These are phyloP conservation scores for Zymoseptoria pseudotritici DNA, from an alignment of 2,329 filamentous ascomycete species.

Conservation along the genomic window DNA sequence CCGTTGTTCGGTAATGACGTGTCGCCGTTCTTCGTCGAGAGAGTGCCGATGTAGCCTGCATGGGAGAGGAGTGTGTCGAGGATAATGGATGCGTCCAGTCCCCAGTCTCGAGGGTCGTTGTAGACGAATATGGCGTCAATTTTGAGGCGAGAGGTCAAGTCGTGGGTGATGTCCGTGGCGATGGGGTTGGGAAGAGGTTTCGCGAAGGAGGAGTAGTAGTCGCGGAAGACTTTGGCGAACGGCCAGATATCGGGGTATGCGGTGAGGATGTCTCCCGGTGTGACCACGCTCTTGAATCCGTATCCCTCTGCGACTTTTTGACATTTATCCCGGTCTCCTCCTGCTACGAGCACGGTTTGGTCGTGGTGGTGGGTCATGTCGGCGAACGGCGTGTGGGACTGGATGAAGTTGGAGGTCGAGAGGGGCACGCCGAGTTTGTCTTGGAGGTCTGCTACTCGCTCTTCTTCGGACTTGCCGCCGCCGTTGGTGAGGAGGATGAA, in stretches of 20 bases:
- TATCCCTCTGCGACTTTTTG: slow-evolving; percentile 62
- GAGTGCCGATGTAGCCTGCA: slow-evolving; percentile 71
- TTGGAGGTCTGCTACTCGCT: slow-evolving; percentile 63
- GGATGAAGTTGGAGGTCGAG: slow-evolving; percentile 65
- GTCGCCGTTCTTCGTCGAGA: slow-evolving; percentile 65
- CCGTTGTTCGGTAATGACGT: slow-evolving; percentile 59
- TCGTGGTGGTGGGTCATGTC: slow-evolving; percentile 56
- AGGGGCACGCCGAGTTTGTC: slow-evolving; percentile 57
- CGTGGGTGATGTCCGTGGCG: slow-evolving; percentile 26
- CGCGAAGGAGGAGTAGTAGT: slow-evolving; percentile 53
- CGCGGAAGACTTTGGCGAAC: slow-evolving; percentile 61
- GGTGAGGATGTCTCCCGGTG: slow-evolving; percentile 72
- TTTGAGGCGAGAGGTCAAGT: slow-evolving; percentile 51
- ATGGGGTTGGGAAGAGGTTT: slow-evolving; percentile 51
- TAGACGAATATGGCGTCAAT: slow-evolving; percentile 90
- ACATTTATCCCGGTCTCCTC: slow-evolving; percentile 49
- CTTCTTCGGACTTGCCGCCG: slow-evolving; percentile 73
- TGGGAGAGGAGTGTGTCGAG: slow-evolving; percentile 74
- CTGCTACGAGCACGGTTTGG: slow-evolving; percentile 43
- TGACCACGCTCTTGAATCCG: slow-evolving; percentile 58
- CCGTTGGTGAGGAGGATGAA: slow-evolving; percentile 96
- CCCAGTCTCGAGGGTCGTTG: slow-evolving; percentile 96
- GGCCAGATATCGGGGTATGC: slow-evolving; percentile 74
- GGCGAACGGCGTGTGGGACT: slow-evolving; percentile 85
- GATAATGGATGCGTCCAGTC: slow-evolving; percentile 77